These are phyloP conservation scores for Phialophora chinensis DNA, from an alignment of 2,329 filamentous ascomycete species.

Conservation along the genomic window DNA sequence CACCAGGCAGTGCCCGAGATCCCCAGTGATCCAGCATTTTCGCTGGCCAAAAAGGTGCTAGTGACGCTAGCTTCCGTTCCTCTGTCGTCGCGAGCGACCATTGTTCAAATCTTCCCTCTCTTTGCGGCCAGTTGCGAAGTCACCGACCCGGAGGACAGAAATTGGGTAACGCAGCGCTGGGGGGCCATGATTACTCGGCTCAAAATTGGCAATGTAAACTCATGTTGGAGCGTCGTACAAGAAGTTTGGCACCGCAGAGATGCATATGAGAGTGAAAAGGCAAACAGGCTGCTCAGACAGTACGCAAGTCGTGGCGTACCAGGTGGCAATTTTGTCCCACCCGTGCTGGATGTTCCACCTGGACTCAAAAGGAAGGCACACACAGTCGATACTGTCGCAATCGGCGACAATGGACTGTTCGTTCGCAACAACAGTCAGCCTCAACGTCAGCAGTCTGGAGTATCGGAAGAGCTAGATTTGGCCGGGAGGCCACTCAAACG, in stretches of 20 bases:
- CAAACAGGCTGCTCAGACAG: conserved; percentile 41
- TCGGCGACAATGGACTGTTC: conserved; percentile 20
- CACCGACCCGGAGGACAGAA: conserved; percentile 62
- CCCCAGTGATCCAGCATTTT: conserved; percentile 62
- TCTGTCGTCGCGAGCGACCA: conserved; percentile 65
- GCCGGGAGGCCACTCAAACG: conserved; percentile 22
- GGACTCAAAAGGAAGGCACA: conserved; percentile 32
- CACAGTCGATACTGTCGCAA: conserved; percentile 7
- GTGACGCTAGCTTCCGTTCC: conserved; percentile 68
- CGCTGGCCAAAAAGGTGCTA: conserved; percentile 67
- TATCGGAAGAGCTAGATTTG: conserved; percentile 14
- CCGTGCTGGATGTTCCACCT: conserved; percentile 32
- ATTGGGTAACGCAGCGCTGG: conserved; percentile 71
- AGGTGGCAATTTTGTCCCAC: conserved; percentile 32
- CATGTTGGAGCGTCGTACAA: conserved; percentile 67
- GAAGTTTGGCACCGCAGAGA: conserved; percentile 72
- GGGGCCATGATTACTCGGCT: conserved; percentile 64
- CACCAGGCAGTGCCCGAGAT: conserved; percentile 73
- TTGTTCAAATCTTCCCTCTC: conserved; percentile 73
- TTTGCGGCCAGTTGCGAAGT: conserved; percentile 71
- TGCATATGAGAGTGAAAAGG: conserved; percentile 53
- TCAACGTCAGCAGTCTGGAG: conserved; percentile 8
- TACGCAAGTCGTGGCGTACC: conserved; percentile 55
- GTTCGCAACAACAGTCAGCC: conserved; percentile 3
- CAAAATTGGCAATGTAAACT: conserved; percentile 71